Conservation (phyloP, 257 asterid species). For the Solanum megistacrolobum region DNA sequence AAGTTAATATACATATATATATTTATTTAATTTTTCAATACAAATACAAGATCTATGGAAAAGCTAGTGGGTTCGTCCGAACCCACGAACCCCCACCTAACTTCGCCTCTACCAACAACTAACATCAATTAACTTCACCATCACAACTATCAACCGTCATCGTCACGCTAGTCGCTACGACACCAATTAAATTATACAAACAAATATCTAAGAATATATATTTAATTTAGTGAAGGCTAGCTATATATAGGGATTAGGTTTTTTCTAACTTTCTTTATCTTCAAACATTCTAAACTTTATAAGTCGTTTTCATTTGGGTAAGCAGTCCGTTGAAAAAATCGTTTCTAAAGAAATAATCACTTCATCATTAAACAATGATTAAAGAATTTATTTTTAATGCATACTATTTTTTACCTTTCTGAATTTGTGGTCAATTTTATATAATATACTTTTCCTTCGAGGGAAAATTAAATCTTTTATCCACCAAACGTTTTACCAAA, state of each 20-base stretch:
- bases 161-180: neutral
- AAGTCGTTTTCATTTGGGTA: neutral
- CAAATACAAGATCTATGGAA: no score
- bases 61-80: no score
- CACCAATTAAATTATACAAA: neutral
- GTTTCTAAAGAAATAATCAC: neutral
- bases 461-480: no score
- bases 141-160: neutral
- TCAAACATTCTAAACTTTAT: neutral
- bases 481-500: neutral
- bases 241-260: neutral
- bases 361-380: neutral
- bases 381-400: neutral
- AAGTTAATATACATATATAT: no score
- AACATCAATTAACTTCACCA: neutral
- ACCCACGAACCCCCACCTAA: no score
- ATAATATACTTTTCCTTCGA: neutral
- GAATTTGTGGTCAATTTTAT: neutral
- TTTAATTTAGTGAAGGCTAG: neutral
- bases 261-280: neutral
- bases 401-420: neutral
- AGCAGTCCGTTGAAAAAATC: neutral
- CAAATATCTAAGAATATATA: no score
- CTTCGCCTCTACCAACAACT: no score
- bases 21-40: no score